Conservation (phyloP, 164 flowering plant genomes). For the Dillenia turbinata region DNA sequence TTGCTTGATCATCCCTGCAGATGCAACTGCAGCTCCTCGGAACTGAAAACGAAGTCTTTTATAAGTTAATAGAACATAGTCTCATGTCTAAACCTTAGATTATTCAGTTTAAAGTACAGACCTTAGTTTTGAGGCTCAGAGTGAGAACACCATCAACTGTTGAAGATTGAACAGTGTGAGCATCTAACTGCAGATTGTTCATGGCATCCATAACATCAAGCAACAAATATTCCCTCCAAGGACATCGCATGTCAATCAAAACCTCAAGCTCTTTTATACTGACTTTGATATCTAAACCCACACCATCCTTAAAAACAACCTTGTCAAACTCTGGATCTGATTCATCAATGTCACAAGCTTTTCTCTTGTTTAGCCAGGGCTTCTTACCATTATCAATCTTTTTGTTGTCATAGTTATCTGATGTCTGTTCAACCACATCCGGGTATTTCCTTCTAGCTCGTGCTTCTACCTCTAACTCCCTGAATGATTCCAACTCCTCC, state of each 20-base stretch:
- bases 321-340: conserved; percentile 27
- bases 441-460: conserved; percentile 34
- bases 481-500: conserved; percentile 61
- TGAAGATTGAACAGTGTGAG: conserved; percentile 62
- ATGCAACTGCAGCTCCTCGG: conserved; percentile 46
- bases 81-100: conserved; percentile 48
- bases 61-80: conserved; percentile 1
- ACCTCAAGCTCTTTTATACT: conserved; percentile 44
- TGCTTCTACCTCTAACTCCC: conserved; percentile 31
- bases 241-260: conserved; percentile 55
- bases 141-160: conserved; percentile 47
- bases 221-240: conserved; percentile 68
- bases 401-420: conserved; percentile 53
- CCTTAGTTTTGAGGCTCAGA: conserved; percentile 73
- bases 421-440: conserved; percentile 53
- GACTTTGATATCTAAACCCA: conserved; percentile 37
- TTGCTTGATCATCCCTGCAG: conserved; percentile 61
- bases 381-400: conserved; percentile 23
- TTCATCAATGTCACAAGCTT: conserved; percentile 51
- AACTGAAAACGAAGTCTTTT: conserved; percentile 40
- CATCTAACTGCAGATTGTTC: conserved; percentile 56
- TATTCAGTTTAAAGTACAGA: conserved; percentile 10
- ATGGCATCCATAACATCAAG: conserved; percentile 65
- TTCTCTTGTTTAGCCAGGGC: conserved; percentile 53
- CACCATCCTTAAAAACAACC: conserved; percentile 25